A percentile compares a stretch with the other conserved stretches of the same genome.
Conservation (phyloP, 495 filamentous ascomycete genomes). For the Cercophora sp. region DNA sequence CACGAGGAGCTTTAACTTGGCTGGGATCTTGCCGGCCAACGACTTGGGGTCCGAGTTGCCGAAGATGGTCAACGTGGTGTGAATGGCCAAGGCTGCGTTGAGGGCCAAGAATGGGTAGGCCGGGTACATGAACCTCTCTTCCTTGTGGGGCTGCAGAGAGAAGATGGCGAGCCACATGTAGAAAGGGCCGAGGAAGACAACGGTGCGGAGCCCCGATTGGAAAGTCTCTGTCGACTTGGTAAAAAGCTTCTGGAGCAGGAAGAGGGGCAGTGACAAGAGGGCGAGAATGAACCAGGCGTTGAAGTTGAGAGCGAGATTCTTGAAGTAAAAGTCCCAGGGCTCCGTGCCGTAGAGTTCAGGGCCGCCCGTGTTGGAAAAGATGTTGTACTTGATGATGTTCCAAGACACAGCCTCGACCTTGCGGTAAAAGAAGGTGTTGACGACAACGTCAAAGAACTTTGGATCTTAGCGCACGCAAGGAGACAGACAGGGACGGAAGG, state of each 20-base stretch:
- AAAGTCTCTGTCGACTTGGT: constrained; percentile 40
- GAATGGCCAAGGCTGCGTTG: constrained; percentile 81
- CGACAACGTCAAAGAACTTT: constrained; percentile 50
- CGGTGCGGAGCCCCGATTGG: constrained; percentile 57
- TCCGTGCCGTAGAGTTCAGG: constrained; percentile 96
- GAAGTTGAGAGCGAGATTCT: constrained; percentile 91
- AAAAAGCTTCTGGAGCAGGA: constrained; percentile 45
- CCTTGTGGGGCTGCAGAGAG: constrained; percentile 90
- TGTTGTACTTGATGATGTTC: constrained; percentile 94
- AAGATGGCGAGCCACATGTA: constrained; percentile 95
- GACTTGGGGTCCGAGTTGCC: constrained; percentile 63
- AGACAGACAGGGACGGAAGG: constrained; percentile 14
- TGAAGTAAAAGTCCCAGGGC: constrained; percentile 94
- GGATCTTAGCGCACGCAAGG: constrained; percentile 15
- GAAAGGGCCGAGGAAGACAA: constrained; percentile 76
- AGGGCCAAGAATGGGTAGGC: constrained; percentile 90
- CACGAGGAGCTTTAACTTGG: constrained; percentile 60
- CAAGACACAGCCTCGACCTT: constrained; percentile 74
- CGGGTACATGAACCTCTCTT: constrained; percentile 98
- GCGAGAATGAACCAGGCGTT: constrained; percentile 89
- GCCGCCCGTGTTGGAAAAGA: constrained; percentile 75
- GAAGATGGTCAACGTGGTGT: constrained; percentile 69
- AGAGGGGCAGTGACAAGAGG: constrained; percentile 63
- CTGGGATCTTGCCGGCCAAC: constrained; percentile 64
- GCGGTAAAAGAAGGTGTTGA: constrained; percentile 80